These are phyloP conservation scores for Talaromyces piceae DNA, from an alignment of 2,329 filamentous ascomycete genomes.

Conservation along the genomic window DNA sequence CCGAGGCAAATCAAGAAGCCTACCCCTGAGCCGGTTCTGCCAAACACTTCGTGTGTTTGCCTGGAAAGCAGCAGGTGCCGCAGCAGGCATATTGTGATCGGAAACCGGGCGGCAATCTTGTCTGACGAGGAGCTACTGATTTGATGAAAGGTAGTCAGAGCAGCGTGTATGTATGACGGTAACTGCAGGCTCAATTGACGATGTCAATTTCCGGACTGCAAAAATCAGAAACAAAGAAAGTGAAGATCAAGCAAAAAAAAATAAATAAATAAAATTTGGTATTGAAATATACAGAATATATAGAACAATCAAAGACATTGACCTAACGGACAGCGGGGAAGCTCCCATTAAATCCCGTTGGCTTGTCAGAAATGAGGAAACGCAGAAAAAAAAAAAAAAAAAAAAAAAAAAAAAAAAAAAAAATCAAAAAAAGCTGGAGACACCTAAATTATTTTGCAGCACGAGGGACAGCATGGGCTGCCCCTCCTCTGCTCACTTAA, in stretches of 20 bases:
- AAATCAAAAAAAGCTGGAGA: too few species aligned
- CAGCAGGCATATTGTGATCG: slow-evolving; percentile 17
- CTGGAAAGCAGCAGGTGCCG: slow-evolving; percentile 19
- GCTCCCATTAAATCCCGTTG: slow-evolving; percentile 1
- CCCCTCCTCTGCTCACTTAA: too few species aligned
- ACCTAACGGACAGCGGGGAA: neutral
- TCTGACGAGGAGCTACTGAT: too few species aligned
- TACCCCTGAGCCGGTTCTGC: slow-evolving; percentile 53
- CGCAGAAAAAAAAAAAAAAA: neutral
- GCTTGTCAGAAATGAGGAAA: neutral
- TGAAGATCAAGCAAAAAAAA: neutral
- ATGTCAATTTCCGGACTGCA: too few species aligned
- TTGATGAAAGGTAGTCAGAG: too few species aligned
- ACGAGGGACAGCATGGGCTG: too few species aligned
- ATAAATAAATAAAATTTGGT: slow-evolving; percentile 3
- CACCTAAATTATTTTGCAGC: too few species aligned
- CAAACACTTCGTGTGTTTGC: slow-evolving; percentile 32
- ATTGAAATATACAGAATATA: slow-evolving; percentile 6
- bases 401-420: too few species aligned
- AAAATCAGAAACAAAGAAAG: neutral
- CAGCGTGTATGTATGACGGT: neutral
- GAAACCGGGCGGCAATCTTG: neutral
- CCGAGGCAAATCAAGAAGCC: neutral
- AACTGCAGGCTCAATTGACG: too few species aligned
- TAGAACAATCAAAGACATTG: slow-evolving; percentile 3